Base-by-base conservation (phyloP, 148 eudicot genomes). In the Rhododendron williamsianum region DNA sequence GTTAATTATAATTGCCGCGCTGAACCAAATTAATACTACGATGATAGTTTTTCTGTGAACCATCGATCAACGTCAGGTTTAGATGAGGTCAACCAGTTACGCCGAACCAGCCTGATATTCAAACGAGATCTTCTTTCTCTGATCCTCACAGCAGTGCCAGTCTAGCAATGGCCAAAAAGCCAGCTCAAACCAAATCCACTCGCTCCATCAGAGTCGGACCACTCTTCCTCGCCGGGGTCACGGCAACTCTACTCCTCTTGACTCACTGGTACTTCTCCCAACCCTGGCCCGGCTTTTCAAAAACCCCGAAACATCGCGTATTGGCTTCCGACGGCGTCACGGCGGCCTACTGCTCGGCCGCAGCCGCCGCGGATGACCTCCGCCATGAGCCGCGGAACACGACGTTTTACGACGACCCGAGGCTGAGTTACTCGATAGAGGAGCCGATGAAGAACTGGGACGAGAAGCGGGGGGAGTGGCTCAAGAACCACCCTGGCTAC, bases 391-490 rank as follows among this genome's bases (percentile, higher is more conserved):
- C 89, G 13, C 5, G 10, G 1, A 38, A 78, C 60, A 58, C 78
- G 4, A 87, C 89, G 0, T 89, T 85, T 84, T 87, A 87, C 58
- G 91, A 89, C 77, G 87, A 89, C 81, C 85, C 84, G 8, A 58
- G 10, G 0, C 30, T 85, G 5, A 85, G 87, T n/a, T 85, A 85
- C 76, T 78, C 87, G 3, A 69, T 89, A 6, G 86, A 85, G 21
- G 80, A 85, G 10, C 89, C 85, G 2, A 73, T 89, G 18, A 25
- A 56, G 0, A 81, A 85, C 38, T 89, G 91, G 91, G 89, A 89
- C 54, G 71, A 69, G 38, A 87, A 85, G 69, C 35, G 91, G 23
- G 4, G 25, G 2, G 82, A 85, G 41, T 89, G 91, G 91, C 87
- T 89, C 0, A 67, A 87, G 2, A 35, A 52, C 25, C 82, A 87